Base-by-base conservation (phyloP, 768 basidiomycete species). In the Amanita phalloides region DNA sequence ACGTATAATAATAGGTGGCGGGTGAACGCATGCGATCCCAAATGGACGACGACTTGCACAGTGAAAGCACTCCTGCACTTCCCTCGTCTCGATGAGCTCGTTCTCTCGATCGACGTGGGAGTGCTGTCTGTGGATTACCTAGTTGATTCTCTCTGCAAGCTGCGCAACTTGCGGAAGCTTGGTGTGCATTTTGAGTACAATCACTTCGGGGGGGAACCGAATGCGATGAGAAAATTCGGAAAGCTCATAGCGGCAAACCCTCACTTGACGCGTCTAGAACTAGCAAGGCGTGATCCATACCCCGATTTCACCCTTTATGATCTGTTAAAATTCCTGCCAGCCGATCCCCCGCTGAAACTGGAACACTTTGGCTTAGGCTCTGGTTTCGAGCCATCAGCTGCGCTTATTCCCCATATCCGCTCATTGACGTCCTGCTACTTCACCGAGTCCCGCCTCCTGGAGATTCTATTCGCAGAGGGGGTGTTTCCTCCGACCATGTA, bases 241-340 rank as follows among this genome's bases (percentile, higher is more conserved):
- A 38, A 42, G 49, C 10, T 50, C 49, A 41, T 50, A 28, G 49
- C 39, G 10, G 28, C 13, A 11, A 50, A 50, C 21, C 39, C 49
- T 38, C 8, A 28, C 11, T 25, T 50, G 28, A 43, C 41, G 28
- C 41, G 44, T 28, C 49, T 50, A 8, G 41, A 21, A 17, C 17
- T 50, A 9, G 5, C 10, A 2, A 23, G 43, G 6, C 11, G 13
- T 14, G 33, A 33, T 41, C 23, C 13, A 14, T 37, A n/a, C 2
- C 48, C 21, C 8, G 23, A 39, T 35, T 42, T 21, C 21, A 49
- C 21, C 37, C 37, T 49, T 23, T 39, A 17, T n/a, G 21, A 26
- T 1, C 4, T 49, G 23, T 41, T 49, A n/a, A 14, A 26, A 1
- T 26, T 39, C 6, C n/a, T 49, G 10, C 48, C 47, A 13, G 3